Evolutionary conservation across 2,329 filamentous ascomycete species (phyloP), one percentile per base, ranked within the genome.

Genomic region (Aureobasidium zeae): DNA sequence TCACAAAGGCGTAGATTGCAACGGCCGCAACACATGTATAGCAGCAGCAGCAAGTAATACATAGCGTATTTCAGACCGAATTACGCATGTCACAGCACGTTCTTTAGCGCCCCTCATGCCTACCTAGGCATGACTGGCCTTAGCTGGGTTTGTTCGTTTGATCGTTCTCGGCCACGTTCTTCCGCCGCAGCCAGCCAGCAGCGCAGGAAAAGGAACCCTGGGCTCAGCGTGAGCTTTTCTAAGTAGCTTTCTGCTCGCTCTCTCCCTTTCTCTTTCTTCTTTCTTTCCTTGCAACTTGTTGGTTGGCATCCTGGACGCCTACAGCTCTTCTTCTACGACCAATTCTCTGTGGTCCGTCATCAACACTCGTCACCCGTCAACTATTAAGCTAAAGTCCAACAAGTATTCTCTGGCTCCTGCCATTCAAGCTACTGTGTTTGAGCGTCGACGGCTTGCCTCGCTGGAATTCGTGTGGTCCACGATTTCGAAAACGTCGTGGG

Each of bases 161-260:
- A 45, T 45, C 43, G 43, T 45, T 45, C 43, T 45, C 43, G 43
- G 43, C 43, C 43, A 45, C 24, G 25, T 45, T 33, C 15, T 45
- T 34, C 43, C 43, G 43, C 34, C n/a, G n/a, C n/a, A n/a, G n/a
- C n/a, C n/a, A 37, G 41, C 32, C 41, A 36, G 41, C 41, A 44
- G 16, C 41, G 30, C 39, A 36, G 25, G 41, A 35, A 44, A 36
- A 19, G 41, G 29, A 44, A 44, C 31, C 32, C 34, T 45, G 43
- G 32, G 43, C 43, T 45, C 43, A 38, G 25, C 25, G 32, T 45
- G 30, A 25, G 31, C 31, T 34, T n/a, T n/a, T 45, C 43, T 37
- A 38, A 38, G 43, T 38, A 22, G 25, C 43, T 46, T 46, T 29
- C 43, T 35, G 34, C 31, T n/a, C n/a, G n/a, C 34, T 25, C 43